phyloP scores from a whole-genome alignment of 2,329 filamentous ascomycete genomes.

The Colletotrichum trifolii region DNA sequence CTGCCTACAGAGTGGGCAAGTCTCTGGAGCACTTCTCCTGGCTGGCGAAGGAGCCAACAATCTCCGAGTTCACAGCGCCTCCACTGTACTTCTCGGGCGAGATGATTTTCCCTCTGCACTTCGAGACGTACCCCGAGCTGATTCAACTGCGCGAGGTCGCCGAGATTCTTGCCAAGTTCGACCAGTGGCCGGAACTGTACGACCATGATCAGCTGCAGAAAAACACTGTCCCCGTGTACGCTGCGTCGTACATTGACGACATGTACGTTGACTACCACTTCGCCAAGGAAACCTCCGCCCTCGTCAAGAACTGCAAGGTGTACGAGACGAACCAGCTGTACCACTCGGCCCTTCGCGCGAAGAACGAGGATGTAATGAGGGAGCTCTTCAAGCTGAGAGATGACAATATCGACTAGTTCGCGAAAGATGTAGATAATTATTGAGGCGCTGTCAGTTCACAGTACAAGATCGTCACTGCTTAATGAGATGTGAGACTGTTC shows the following conservation, averaged over 20 bases:
- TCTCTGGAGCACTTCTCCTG: constrained; percentile 60
- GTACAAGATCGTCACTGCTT: not conserved
- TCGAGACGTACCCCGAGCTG: constrained; percentile 83
- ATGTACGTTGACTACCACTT: constrained; percentile 90
- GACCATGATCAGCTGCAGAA: constrained; percentile 76
- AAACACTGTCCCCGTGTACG: constrained; percentile 88
- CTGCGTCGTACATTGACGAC: constrained; percentile 84
- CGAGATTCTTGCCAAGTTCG: constrained; percentile 73
- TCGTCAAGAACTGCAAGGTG: constrained; percentile 81
- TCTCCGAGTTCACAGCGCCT: constrained; percentile 45
- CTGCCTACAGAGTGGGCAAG: constrained; percentile 73
- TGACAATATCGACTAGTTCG: constrained; percentile 64
- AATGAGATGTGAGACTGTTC: no score
- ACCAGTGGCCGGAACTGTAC: constrained; percentile 82
- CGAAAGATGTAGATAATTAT: no score
- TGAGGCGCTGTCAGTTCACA: not conserved
- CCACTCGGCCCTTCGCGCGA: constrained; percentile 82
- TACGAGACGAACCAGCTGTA: constrained; percentile 90
- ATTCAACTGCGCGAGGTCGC: constrained; percentile 75
- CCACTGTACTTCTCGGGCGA: constrained; percentile 88
- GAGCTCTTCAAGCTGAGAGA: constrained; percentile 83
- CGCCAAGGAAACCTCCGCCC: constrained; percentile 77
- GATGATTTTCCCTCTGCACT: constrained; percentile 90
- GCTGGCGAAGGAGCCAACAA: constrained; percentile 52
- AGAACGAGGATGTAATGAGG: constrained; percentile 79